Conservation (phyloP, 164 flowering plant species). For the Platanus orientalis region DNA sequence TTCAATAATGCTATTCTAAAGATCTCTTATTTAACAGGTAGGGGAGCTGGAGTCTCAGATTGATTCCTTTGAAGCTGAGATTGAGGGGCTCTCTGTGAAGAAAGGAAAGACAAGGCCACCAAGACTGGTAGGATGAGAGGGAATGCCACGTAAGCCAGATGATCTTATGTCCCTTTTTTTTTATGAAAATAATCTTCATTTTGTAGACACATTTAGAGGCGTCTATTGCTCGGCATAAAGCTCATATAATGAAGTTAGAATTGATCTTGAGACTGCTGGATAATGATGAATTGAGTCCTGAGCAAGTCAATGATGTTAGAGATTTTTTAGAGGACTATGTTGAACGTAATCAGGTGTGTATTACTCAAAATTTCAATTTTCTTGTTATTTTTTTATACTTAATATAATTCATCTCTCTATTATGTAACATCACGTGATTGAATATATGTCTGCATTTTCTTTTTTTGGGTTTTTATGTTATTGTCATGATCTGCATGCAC, state of each 20-base stretch:
- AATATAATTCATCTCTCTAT: neutral
- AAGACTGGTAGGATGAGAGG: slow-evolving; percentile 59
- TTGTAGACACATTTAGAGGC: slow-evolving; percentile 85
- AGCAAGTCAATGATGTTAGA: slow-evolving; percentile 92
- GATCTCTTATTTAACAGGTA: slow-evolving; percentile 41
- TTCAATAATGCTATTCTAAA: neutral
- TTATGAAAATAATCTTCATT: slow-evolving; percentile 9
- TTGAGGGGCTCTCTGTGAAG: slow-evolving; percentile 86
- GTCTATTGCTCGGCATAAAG: slow-evolving; percentile 87
- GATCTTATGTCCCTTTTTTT: neutral
- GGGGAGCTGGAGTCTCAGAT: slow-evolving; percentile 88
- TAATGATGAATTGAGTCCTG: slow-evolving; percentile 97
- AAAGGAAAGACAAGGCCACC: slow-evolving; percentile 98
- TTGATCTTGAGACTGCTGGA: slow-evolving; percentile 87
- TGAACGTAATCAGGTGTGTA: slow-evolving; percentile 90
- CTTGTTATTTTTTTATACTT: neutral
- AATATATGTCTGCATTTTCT: neutral
- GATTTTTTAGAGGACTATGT: slow-evolving; percentile 95
- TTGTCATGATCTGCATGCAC: neutral
- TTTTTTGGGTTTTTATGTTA: neutral
- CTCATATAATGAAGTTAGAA: slow-evolving; percentile 93
- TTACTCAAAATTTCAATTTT: neutral
- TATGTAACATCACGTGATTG: neutral
- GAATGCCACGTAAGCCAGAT: slow-evolving; percentile 2
- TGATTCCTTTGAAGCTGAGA: slow-evolving; percentile 92